Evolutionary conservation across 352 stramenopile species (phyloP), one percentile per base, ranked within the genome.

Genomic region (Globisporangium cylindrosporum): DNA sequence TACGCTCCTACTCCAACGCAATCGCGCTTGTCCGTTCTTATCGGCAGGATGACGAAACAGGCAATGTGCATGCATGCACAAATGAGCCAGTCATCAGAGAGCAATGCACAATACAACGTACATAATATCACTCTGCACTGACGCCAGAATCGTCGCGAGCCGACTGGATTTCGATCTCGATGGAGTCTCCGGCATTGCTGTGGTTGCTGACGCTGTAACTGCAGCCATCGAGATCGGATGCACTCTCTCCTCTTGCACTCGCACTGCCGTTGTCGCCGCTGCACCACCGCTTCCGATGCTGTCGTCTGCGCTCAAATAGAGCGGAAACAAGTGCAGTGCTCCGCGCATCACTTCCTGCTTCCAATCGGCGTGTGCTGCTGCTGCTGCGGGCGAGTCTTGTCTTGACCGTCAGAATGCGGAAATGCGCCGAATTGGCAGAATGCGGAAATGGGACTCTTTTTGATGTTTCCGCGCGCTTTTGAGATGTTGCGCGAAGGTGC

Each of bases 241-340:
- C 36, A 66, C 32, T 22, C 41, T 32, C 18, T 66, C 66, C 15
- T 25, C 59, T 29, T 79, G 69, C 51, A 79, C 6, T 29, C 20
- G 43, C 58, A 73, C 73, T 15, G 80, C 72, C 27, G 75, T 69
- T 59, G 63, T 67, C 1, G 62, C 66, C 24, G 69, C 76, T 48
- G 32, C 10, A 10, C 56, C 32, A 12, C 29, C 27, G 10, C 4
- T 22, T 32, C n/a, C 56, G 32, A 6, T 60, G 3, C 27, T 1
- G 12, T 82, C 76, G 20, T 67, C 59, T 9, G 71, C 58, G n/a
- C 79, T 68, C 62, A 75, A 66, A 25, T 78, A 83, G 34, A 93
- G 74, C 59, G 85, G 81, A 51, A 84, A 81, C 59, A 91, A 63
- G 64, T 87, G 88, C 63, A 79, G 49, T 5, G 69, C 78, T 64